phyloP scores from a whole-genome alignment of 768 basidiomycete species.

The Mrakia frigida region DNA sequence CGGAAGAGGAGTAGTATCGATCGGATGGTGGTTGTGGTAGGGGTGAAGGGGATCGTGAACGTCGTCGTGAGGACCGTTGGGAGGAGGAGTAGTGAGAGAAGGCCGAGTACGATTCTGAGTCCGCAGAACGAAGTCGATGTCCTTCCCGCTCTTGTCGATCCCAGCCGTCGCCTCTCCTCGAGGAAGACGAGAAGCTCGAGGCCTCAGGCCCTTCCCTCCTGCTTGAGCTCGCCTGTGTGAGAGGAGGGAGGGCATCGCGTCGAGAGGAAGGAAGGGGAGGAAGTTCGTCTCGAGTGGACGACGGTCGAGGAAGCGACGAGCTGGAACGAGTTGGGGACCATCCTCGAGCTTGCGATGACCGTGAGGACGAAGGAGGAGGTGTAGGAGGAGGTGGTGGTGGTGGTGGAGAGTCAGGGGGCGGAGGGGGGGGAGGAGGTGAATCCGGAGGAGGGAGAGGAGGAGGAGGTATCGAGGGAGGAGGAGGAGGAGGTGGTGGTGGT shows the following conservation, averaged over 20 bases:
- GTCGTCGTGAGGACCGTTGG: not conserved
- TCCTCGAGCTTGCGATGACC: not conserved
- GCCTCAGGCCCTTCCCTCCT: not conserved
- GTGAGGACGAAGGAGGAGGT: not conserved
- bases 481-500: not conserved
- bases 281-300: not conserved
- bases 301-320: not conserved
- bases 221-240: not conserved
- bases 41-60: not conserved
- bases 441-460: not conserved
- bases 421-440: not conserved
- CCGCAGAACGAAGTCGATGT: not conserved
- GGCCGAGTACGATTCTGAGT: not conserved
- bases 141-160: not conserved
- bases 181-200: not conserved
- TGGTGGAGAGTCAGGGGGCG: not conserved
- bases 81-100: not conserved
- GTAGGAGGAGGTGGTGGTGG: not conserved
- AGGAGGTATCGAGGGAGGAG: not conserved
- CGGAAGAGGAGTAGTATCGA: not conserved
- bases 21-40: not conserved
- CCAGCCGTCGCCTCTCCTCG: not conserved
- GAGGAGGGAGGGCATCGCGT: not conserved
- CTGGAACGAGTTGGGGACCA: not conserved
- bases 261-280: not conserved